Evolutionary conservation across 257 asterid genomes (phyloP).

Genomic region (Solanum okadae): DNA sequence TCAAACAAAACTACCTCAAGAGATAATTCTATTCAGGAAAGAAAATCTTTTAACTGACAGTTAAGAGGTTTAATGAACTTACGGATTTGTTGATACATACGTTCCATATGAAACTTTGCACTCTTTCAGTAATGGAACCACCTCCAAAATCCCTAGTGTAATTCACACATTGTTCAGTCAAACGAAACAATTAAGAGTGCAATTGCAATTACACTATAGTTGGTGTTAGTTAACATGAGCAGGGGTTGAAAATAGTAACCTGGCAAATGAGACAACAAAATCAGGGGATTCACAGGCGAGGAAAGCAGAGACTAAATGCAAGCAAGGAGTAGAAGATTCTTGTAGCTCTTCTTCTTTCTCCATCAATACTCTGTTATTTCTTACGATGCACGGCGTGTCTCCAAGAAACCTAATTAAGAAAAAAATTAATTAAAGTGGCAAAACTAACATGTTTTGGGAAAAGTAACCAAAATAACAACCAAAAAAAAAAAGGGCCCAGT

Average conservation of each 20-base stretch:
- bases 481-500: background rate
- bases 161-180: background rate
- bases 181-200: background rate
- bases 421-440: background rate
- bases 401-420: background rate
- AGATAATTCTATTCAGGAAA: background rate
- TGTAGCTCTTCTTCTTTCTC: constrained; percentile 15
- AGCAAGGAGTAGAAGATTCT: constrained; percentile 17
- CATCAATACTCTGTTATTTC: background rate
- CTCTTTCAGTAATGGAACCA: constrained; percentile 53
- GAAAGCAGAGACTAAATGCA: constrained; percentile 55
- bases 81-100: constrained; percentile 53
- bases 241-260: constrained; percentile 19
- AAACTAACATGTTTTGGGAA: background rate
- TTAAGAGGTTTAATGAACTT: constrained; percentile 2
- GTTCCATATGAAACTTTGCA: constrained; percentile 69
- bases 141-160: constrained; percentile 56
- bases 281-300: constrained; percentile 70
- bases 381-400: background rate
- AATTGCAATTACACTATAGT: background rate
- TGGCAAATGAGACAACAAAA: constrained; percentile 59
- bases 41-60: background rate
- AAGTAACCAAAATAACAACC: background rate
- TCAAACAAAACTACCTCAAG: background rate
- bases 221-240: background rate